Percentiles rank a stretch among this genome's conserved stretches.
phyloP scores from a whole-genome alignment of 345 rosid genomes.

The Eucalyptus viminalis region DNA sequence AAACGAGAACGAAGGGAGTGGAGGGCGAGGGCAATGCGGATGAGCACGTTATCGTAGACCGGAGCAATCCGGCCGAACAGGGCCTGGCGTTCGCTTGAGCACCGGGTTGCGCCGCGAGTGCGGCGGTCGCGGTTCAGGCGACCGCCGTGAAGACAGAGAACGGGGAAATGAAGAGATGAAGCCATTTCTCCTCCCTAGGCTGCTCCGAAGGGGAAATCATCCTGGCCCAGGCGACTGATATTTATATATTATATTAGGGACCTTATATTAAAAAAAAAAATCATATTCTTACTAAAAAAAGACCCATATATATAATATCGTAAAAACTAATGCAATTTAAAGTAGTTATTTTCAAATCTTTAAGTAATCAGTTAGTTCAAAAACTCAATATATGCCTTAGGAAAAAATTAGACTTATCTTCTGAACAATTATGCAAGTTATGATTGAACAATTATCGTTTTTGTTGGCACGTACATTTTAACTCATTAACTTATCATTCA shows the following conservation, averaged over 20 bases:
- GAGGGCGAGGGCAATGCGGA: neutral
- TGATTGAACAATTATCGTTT: neutral
- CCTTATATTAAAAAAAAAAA: neutral
- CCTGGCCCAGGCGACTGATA: neutral
- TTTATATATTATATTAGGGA: neutral
- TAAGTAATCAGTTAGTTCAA: neutral
- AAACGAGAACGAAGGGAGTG: neutral
- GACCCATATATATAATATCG: neutral
- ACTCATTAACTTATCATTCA: neutral
- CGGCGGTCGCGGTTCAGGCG: neutral
- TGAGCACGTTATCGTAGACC: slow-evolving; percentile 55
- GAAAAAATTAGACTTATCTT: neutral
- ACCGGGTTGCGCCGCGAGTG: neutral
- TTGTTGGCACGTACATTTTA: fast-evolving
- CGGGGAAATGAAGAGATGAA: neutral
- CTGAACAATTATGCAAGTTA: neutral
- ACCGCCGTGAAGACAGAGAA: neutral
- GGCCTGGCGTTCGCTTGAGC: slow-evolving; percentile 40
- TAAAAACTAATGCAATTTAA: neutral
- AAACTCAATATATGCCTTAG: neutral
- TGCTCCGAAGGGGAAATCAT: neutral
- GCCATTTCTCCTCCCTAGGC: neutral
- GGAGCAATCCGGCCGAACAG: slow-evolving; percentile 80
- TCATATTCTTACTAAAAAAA: neutral
- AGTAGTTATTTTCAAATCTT: neutral